Evolutionary conservation across 495 filamentous ascomycete genomes (phyloP), one percentile per base, ranked within the genome.

Genomic region (Aspergillus leporis): DNA sequence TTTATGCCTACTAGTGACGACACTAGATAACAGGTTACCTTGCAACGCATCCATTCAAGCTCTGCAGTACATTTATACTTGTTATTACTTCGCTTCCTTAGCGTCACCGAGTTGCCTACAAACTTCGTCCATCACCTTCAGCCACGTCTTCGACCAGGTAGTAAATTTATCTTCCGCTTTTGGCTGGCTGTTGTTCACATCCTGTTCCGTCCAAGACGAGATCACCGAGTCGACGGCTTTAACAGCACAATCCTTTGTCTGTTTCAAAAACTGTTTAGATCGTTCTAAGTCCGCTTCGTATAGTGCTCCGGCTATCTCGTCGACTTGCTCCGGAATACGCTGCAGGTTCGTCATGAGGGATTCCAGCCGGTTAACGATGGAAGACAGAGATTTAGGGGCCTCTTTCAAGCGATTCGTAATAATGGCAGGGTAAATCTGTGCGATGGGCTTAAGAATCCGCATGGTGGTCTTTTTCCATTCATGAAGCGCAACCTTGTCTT

Each of bases 251-350:
- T 53, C 54, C 30, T 68, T 71, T 0, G 68, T 67, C 41, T 68
- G 62, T 5, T 45, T 46, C 48, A 82, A 46, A 48, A 68, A 70
- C 14, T 61, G 49, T 0, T 53, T 57, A 14, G 65, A 74, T 28
- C 63, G 67, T 10, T 69, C 61, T 23, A 63, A 41, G 55, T 79
- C 69, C 34, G 64, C 68, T 53, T 78, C 78, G 56, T 83, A 83
- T 31, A 83, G 55, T 22, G 75, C 76, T 1, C 77, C 81, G 22
- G 79, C 81, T 19, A 75, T 64, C 55, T 82, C 79, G 56, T 83
- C 81, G 2, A 80, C 67, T 41, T 72, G 64, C 28, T 77, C 77
- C 3, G 77, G 74, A 40, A 82, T 77, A 13, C 28, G 48, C 36
- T 73, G 72, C 14, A 80, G 55, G 28, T 72, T 59, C 18, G 30